Conservation (phyloP, 2,329 filamentous ascomycete species). For the Penicillium decumbens region DNA sequence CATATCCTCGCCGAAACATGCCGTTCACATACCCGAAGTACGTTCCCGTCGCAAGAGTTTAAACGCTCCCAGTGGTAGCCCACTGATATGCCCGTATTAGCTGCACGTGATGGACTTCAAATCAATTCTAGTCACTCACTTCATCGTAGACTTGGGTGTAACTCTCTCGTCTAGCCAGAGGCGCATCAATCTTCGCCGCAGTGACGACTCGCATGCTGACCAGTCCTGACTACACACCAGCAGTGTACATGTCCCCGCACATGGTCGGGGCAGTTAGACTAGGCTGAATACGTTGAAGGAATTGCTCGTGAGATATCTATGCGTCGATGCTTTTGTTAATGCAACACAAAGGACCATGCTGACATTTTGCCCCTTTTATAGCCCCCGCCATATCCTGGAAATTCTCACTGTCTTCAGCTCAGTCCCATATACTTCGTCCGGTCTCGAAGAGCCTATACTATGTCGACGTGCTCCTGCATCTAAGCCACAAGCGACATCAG, state of each 20-base stretch:
- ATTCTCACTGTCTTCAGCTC: neutral
- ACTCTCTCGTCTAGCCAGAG: constrained; percentile 63
- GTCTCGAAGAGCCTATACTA: neutral
- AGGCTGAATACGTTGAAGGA: constrained; percentile 70
- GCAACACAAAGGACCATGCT: neutral
- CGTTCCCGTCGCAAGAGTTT: constrained; percentile 61
- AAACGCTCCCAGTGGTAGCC: constrained; percentile 64
- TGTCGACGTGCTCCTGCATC: neutral
- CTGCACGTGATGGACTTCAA: neutral
- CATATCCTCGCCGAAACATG: constrained; percentile 78
- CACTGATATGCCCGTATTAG: constrained; percentile 64
- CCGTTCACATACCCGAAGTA: constrained; percentile 80
- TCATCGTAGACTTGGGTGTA: constrained; percentile 67
- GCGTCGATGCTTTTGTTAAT: too few relatives aligned
- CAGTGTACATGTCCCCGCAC: constrained; percentile 63
- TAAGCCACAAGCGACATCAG: neutral
- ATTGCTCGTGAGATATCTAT: constrained; percentile 71
- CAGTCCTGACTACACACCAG: constrained; percentile 19
- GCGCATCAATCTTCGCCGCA: constrained; percentile 61
- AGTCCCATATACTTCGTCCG: neutral
- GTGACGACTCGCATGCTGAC: constrained; percentile 55
- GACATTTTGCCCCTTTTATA: neutral
- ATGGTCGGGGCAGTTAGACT: constrained; percentile 71
- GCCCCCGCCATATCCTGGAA: neutral
- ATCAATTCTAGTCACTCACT: neutral